Evolutionary conservation across 2,329 filamentous ascomycete genomes (phyloP).

Genomic region (Trichoderma asperellum): DNA sequence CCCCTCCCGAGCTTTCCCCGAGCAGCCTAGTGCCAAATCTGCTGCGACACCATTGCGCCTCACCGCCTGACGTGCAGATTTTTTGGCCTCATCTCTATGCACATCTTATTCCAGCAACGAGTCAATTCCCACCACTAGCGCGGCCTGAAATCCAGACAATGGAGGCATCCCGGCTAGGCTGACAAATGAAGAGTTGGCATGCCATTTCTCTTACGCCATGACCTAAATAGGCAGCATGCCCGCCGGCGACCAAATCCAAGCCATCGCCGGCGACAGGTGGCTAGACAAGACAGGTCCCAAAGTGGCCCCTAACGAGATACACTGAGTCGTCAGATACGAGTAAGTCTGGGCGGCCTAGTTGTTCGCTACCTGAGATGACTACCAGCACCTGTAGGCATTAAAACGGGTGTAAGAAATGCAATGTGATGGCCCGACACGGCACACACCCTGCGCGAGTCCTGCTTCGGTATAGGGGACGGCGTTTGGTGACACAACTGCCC

Average conservation of each 20-base stretch:
- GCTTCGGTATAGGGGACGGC: neutral
- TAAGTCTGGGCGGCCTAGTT: conserved; percentile 2
- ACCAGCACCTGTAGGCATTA: conserved; percentile 2
- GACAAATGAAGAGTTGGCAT: conserved; percentile 27
- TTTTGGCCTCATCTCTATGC: conserved; percentile 23
- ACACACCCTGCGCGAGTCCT: neutral
- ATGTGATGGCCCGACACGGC: neutral
- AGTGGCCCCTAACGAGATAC: conserved; percentile 1
- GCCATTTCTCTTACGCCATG: conserved; percentile 16
- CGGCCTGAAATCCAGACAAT: conserved; percentile 19
- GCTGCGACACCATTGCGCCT: conserved; percentile 24
- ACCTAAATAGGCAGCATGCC: conserved; percentile 34
- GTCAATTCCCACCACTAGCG: conserved; percentile 28
- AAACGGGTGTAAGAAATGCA: conserved; percentile 8
- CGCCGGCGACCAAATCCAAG: conserved; percentile 19
- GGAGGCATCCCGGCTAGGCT: conserved; percentile 21
- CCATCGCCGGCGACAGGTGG: conserved; percentile 16
- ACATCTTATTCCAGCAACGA: conserved; percentile 25
- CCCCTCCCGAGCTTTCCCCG: conserved; percentile 26
- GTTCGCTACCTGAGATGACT: conserved; percentile 1
- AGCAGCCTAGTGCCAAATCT: neutral
- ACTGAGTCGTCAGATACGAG: conserved; percentile 25
- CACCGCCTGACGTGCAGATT: conserved; percentile 31
- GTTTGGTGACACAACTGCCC: neutral
- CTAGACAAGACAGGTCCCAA: conserved; percentile 6